Conservation (phyloP, 2,329 filamentous ascomycete species). For the Aureobasidium sp. region DNA sequence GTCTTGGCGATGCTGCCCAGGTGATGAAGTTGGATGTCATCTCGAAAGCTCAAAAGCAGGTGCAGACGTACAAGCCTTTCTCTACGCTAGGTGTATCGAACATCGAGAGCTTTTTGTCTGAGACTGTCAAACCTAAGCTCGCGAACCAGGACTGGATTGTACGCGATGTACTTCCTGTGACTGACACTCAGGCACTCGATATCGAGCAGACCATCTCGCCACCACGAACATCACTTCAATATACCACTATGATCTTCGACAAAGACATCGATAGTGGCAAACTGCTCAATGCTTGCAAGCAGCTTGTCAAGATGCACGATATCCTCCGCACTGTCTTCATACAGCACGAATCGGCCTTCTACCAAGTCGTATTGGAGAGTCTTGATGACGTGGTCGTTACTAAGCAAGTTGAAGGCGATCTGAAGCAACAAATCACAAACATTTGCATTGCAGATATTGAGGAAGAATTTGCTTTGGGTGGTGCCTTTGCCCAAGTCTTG, state of each 20-base stretch:
- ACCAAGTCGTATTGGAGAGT: conserved; percentile 35
- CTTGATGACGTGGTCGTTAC: conserved; percentile 28
- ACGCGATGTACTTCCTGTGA: conserved; percentile 25
- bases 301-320: conserved; percentile 46
- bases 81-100: conserved; percentile 41
- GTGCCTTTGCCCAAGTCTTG: conserved; percentile 20
- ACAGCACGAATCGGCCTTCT: conserved; percentile 36
- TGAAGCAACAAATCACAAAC: conserved; percentile 15
- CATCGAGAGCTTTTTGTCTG: conserved; percentile 38
- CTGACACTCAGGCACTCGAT: conserved; percentile 23
- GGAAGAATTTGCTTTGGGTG: conserved; percentile 16
- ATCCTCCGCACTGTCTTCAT: conserved; percentile 51
- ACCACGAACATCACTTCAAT: conserved; percentile 56
- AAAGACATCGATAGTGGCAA: conserved; percentile 42
- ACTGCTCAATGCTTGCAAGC: conserved; percentile 45
- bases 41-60: conserved; percentile 15
- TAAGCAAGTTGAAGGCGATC: conserved; percentile 12
- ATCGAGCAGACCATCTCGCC: conserved; percentile 50
- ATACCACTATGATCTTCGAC: conserved; percentile 58
- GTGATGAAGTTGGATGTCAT: conserved; percentile 35
- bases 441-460: conserved; percentile 17
- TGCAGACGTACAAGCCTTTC: conserved; percentile 40
- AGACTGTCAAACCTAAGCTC: conserved; percentile 46
- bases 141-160: conserved; percentile 32
- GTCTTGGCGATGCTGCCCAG: conserved; percentile 47